phyloP scores from a whole-genome alignment of 768 basidiomycete genomes.

The Tulasnella sp. region DNA sequence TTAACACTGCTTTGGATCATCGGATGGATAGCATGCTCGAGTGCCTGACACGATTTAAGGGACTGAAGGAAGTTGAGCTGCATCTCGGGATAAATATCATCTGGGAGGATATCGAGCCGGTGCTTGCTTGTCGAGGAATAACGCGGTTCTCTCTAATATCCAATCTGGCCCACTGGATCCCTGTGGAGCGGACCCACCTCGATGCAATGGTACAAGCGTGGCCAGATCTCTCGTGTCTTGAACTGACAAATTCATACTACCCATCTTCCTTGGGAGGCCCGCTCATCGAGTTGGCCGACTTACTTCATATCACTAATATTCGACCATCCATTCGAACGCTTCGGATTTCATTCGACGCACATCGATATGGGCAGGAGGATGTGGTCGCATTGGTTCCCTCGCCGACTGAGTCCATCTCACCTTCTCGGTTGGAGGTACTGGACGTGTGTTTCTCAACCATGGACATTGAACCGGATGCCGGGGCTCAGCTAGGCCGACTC shows the following conservation, averaged over 20 bases:
- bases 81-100: no score
- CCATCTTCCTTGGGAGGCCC: neutral
- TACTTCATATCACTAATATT: neutral
- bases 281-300: neutral
- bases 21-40: no score
- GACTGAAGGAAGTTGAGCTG: no score
- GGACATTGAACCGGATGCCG: neutral
- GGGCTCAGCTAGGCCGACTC: neutral
- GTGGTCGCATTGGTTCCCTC: neutral
- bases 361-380: neutral
- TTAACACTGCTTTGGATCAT: no score
- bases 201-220: neutral
- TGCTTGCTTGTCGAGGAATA: neutral
- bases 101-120: neutral
- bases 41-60: no score
- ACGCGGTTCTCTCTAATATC: neutral
- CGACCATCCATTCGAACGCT: neutral
- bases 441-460: neutral
- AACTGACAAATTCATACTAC: neutral
- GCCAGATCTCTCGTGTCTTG: neutral
- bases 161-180: neutral
- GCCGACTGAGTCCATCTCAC: neutral
- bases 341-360: neutral
- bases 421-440: neutral
- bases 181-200: neutral